Percentiles rank a stretch among this genome's conserved stretches.
Evolutionary conservation across 768 basidiomycete genomes (phyloP).

Genomic region (Holtermannia corniformis): DNA sequence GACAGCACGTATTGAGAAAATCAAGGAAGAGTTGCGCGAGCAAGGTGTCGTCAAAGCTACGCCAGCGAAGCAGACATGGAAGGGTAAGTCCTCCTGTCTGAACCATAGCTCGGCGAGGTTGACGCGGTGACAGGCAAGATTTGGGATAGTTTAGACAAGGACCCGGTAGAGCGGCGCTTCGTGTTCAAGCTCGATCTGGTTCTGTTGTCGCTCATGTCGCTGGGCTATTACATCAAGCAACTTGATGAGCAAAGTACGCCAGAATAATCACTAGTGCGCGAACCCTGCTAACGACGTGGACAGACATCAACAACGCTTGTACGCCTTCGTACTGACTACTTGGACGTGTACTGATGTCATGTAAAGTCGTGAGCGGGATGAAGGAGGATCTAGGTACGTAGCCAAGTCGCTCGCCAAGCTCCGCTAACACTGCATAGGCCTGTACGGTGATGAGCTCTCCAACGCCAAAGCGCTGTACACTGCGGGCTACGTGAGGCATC

Average conservation of each 20-base stretch:
- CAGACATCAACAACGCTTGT: constrained; percentile 18
- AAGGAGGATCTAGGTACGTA: constrained; percentile 24
- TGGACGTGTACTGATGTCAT: too few species aligned
- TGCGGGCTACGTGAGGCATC: constrained; percentile 17
- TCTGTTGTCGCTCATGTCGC: background rate
- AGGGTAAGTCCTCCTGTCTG: background rate
- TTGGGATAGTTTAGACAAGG: background rate
- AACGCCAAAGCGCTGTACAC: constrained; percentile 26
- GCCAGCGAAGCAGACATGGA: background rate
- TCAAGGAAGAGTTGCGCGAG: background rate
- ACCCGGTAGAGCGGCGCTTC: background rate
- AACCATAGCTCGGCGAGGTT: background rate
- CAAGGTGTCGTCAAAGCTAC: background rate
- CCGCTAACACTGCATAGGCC: background rate
- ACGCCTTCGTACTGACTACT: constrained; percentile 1
- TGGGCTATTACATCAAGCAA: background rate
- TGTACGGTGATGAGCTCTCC: constrained; percentile 23
- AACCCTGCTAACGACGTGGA: background rate
- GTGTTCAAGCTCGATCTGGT: background rate
- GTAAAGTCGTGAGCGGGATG: constrained; percentile 21
- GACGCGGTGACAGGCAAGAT: background rate
- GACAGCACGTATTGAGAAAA: background rate
- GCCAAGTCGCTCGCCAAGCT: background rate
- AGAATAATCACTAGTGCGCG: background rate
- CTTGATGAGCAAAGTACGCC: background rate